phyloP scores from a whole-genome alignment of 768 basidiomycete genomes.

The Kwoniella dendrophila region DNA sequence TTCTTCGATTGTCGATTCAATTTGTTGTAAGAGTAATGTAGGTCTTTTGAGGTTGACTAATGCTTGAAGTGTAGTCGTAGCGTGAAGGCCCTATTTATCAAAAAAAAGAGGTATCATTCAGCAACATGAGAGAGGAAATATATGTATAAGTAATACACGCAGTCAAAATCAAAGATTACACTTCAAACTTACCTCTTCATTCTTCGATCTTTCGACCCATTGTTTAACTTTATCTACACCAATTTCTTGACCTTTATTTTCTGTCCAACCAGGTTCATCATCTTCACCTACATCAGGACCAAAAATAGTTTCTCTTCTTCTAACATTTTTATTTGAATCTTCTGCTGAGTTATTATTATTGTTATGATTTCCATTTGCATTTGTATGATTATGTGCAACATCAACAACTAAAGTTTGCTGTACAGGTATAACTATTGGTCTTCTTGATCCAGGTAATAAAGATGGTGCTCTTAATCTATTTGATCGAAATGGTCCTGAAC shows the following conservation, averaged over 20 bases:
- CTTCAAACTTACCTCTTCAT: conserved; percentile 71
- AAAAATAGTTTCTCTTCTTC: conserved; percentile 78
- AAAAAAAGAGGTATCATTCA: no score
- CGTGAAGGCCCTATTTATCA: conserved; percentile 75
- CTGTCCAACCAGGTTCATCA: conserved; percentile 63
- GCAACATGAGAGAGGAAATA: no score
- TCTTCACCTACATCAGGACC: conserved; percentile 80
- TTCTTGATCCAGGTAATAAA: conserved; percentile 30
- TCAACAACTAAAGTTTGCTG: conserved; percentile 52
- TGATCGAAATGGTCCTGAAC: conserved; percentile 46
- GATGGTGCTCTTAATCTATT: conserved; percentile 43
- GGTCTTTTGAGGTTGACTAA: conserved; percentile 93
- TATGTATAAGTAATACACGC: no score
- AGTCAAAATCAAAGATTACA: neutral
- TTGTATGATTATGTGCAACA: conserved; percentile 19
- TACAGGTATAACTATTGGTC: conserved; percentile 13
- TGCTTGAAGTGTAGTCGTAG: conserved; percentile 91
- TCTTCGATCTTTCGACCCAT: conserved; percentile 75
- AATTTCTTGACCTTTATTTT: conserved; percentile 57
- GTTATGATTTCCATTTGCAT: neutral
- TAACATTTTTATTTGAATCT: conserved; percentile 45
- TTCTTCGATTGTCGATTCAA: conserved; percentile 28
- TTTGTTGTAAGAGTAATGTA: conserved; percentile 66
- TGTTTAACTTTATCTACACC: conserved; percentile 76
- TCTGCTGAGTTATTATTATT: conserved; percentile 16